Evolutionary conservation across 1,284 basidiomycete species (phyloP), one percentile per base, ranked within the genome.

Genomic region (Cryptococcus deneoformans): DNA sequence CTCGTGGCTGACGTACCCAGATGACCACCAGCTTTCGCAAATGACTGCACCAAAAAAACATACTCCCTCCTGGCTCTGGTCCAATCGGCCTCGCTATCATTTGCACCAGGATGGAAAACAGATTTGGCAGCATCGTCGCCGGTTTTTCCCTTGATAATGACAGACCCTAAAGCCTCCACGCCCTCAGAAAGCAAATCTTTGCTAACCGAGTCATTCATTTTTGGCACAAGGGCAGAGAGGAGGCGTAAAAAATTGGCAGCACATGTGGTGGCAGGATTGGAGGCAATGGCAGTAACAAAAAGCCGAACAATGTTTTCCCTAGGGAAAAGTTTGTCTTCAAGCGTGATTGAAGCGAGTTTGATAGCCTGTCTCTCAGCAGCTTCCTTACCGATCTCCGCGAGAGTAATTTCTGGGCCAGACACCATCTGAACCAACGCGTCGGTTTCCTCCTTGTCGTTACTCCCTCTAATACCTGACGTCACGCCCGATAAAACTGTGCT

Each of bases 261-360:
- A 24, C 87, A 84, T 24, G 81, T 72, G 46, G 85, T 84, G 0
- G 82, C 80, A 9, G 86, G 82, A 69, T 89, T 86, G 60, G 89
- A 86, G 2, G 87, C 88, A 55, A 91, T 89, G 59, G 90, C 86
- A 2, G 88, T 90, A 37, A 90, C 80, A 67, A 90, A 84, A 11
- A 91, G 80, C 29, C 85, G 82, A 38, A 89, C 82, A 44, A 90
- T 81, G 66, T 90, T 82, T 57, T 87, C 87, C 61, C 85, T 80
- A 8, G 80, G 80, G 24, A 90, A 81, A 2, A 81, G 74, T 58
- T 80, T 80, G 36, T 80, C 80, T 68, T 86, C 86, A 59, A 87
- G 86, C 67, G 86, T 83, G 46, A 87, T 83, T 0, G 54, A 57
- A 2, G 66, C 66, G 80, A 82, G 79, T 58, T 84, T 72, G 7